phyloP scores from a whole-genome alignment of 768 basidiomycete species.

The Lactarius sanguifluus region DNA sequence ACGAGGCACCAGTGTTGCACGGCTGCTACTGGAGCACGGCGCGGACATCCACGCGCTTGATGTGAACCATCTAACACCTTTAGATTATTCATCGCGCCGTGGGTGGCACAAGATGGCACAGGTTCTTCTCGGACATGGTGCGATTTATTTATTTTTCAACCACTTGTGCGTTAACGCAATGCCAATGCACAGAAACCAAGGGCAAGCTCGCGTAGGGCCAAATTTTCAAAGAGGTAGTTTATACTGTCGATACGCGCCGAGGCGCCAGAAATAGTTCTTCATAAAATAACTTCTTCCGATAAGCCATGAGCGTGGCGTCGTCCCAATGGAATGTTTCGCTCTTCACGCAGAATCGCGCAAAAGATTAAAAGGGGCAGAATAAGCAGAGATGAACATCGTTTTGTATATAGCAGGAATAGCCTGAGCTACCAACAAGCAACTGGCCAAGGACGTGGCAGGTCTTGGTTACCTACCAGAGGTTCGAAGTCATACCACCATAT shows the following conservation, averaged over 20 bases:
- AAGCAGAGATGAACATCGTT: too few species aligned
- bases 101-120: not conserved
- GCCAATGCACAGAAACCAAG: not conserved
- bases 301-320: too few species aligned
- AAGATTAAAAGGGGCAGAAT: too few species aligned
- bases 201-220: not conserved
- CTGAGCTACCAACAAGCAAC: too few species aligned
- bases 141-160: not conserved
- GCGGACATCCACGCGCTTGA: not conserved
- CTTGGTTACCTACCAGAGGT: too few species aligned
- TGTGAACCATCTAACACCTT: not conserved
- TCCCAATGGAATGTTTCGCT: too few species aligned
- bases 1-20: not conserved
- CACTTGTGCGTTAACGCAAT: not conserved
- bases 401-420: too few species aligned
- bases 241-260: not conserved
- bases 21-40: not conserved
- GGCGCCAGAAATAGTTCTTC: not conserved
- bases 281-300: not conserved
- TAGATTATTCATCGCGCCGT: not conserved
- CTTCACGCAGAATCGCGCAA: too few species aligned
- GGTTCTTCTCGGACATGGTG: not conserved
- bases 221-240: not conserved
- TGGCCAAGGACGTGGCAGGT: too few species aligned
- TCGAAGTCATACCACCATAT: too few species aligned